Conservation (phyloP, 2,329 filamentous ascomycete species). For the Fusarium illudens region DNA sequence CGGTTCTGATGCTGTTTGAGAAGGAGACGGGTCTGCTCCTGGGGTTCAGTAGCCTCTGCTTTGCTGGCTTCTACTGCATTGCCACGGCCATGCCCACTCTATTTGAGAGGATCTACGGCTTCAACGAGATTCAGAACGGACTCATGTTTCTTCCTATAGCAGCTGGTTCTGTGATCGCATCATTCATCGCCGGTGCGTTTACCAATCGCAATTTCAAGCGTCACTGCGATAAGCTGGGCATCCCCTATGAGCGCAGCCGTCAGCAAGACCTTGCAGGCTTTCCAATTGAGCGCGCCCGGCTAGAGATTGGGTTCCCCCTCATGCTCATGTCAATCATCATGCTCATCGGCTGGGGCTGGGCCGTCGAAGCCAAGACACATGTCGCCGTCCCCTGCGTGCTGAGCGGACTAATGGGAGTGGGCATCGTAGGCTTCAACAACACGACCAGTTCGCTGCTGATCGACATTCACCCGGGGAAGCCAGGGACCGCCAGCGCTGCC, state of each 20-base stretch:
- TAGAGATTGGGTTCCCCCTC: slow-evolving; percentile 60
- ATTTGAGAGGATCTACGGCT: slow-evolving; percentile 64
- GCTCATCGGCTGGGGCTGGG: slow-evolving; percentile 63
- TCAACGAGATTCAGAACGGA: slow-evolving; percentile 63
- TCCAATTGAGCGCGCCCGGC: slow-evolving; percentile 60
- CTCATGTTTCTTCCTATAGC: slow-evolving; percentile 63
- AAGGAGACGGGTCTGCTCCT: slow-evolving; percentile 56
- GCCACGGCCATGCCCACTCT: slow-evolving; percentile 55
- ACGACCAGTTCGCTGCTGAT: slow-evolving; percentile 61
- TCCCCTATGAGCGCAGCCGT: slow-evolving; percentile 62
- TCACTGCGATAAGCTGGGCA: slow-evolving; percentile 61
- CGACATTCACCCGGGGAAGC: slow-evolving; percentile 62
- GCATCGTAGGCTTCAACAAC: slow-evolving; percentile 64
- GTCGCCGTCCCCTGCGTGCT: slow-evolving; percentile 58
- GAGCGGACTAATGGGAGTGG: slow-evolving; percentile 56
- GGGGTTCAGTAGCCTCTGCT: slow-evolving; percentile 54
- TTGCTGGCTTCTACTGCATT: slow-evolving; percentile 60
- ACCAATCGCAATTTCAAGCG: slow-evolving; percentile 75
- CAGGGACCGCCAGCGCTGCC: slow-evolving; percentile 63
- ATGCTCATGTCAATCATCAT: slow-evolving; percentile 58
- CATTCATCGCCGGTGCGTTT: slow-evolving; percentile 58
- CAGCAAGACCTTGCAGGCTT: slow-evolving; percentile 59
- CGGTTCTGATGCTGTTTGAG: slow-evolving; percentile 52
- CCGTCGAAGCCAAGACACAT: slow-evolving; percentile 52
- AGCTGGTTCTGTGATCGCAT: slow-evolving; percentile 57